phyloP scores from a whole-genome alignment of 1,284 basidiomycete species.

The Erythrobasidium hasegawianum region DNA sequence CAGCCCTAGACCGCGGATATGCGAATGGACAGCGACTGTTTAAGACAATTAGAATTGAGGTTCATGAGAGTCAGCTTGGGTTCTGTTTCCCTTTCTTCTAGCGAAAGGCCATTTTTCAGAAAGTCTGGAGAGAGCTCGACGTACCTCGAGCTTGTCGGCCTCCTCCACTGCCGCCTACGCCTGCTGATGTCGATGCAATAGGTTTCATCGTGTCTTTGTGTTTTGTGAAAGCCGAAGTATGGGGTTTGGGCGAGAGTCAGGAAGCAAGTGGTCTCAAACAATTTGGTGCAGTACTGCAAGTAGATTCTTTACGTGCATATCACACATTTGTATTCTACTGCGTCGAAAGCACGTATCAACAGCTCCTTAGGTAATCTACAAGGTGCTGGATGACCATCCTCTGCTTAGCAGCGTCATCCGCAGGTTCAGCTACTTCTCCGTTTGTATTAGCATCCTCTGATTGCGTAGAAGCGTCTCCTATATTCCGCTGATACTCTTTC shows the following conservation, averaged over 20 bases:
- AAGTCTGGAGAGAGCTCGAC: neutral
- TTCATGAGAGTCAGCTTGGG: neutral
- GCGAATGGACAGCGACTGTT: constrained; percentile 80
- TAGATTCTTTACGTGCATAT: too few species aligned
- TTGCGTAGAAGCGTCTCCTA: constrained; percentile 57
- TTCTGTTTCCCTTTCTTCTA: neutral
- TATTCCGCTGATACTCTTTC: constrained; percentile 65
- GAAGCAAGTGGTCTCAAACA: too few species aligned
- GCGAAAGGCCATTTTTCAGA: neutral
- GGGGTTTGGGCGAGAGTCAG: too few species aligned
- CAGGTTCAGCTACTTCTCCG: neutral
- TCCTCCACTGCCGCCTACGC: constrained; percentile 31
- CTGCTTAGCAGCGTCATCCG: constrained; percentile 55
- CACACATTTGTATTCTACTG: too few species aligned
- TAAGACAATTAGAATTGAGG: neutral
- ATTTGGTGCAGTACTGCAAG: too few species aligned
- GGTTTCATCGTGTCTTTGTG: neutral
- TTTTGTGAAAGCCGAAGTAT: neutral
- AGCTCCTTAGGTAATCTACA: constrained; percentile 61
- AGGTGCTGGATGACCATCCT: constrained; percentile 66
- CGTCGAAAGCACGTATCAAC: constrained; percentile 18
- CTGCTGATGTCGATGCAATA: constrained; percentile 12
- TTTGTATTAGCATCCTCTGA: constrained; percentile 1
- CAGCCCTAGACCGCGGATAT: constrained; percentile 93
- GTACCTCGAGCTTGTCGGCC: constrained; percentile 26